Base-by-base conservation (phyloP, 1,284 basidiomycete genomes). In the Leccinum subrobustum region DNA sequence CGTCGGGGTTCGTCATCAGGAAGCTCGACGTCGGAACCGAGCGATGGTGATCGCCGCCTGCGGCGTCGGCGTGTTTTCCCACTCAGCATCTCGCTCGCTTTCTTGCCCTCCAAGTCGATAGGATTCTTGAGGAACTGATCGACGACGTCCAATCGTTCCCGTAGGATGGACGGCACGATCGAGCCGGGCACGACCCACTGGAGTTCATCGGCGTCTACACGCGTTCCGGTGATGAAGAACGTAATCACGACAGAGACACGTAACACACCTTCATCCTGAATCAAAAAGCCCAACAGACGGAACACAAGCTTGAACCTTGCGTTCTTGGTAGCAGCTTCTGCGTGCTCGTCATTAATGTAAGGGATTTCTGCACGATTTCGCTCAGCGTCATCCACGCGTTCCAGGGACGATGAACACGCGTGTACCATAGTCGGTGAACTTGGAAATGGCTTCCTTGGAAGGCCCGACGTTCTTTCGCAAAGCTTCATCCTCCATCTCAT, bases 291-390 rank as follows among this genome's bases (percentile, higher is more conserved):
- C 27, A 86, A 77, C 16, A 95, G 76, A 31, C 87, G 84, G 73
- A 96, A 90, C 64, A 98, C 75, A 8, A 97, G 83, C 70, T 94
- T 94, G 63, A 97, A 77, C 59, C 89, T 82, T 4, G 87, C 79
- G 68, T 96, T 87, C 67, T 85, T 88, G 25, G 87, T 88, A 0
- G 89, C 89, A 0, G 90, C 92, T n/a, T 86, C 77, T 5, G 86
- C 87, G 58, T 88, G 83, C 58, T 91, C 86, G 58, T 94, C 86
- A 57, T 77, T 85, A 50, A 86, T 80, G 62, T 89, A 89, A 9
- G 87, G 89, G 52, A 95, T 88, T 58, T 84, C 93, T 95, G 71
- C 20, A 63, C 39, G 27, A 51, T 11, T 20, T 33, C 52, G 47
- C 23, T 65, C 58, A 60, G n/a, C 4, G 14, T 50, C 54, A 16